A percentile compares a stretch with the other conserved stretches of the same genome.
Conservation (phyloP, 2,329 filamentous ascomycete genomes). For the Sporothrix dimorphospora region DNA sequence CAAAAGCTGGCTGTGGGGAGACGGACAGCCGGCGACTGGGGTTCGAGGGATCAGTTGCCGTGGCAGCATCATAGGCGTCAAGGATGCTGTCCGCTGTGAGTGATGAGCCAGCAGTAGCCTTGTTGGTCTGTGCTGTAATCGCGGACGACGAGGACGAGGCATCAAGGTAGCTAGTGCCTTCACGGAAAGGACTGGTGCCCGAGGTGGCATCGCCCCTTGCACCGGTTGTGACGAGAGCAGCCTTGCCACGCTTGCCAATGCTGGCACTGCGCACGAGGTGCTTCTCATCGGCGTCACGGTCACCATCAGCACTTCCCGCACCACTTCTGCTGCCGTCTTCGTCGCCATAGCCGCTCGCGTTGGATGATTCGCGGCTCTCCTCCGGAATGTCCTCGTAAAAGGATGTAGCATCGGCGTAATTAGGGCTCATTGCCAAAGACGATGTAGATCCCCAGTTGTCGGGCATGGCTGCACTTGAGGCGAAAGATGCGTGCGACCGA, state of each 20-base stretch:
- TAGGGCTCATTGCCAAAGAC: slow-evolving; percentile 50
- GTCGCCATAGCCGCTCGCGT: slow-evolving; percentile 54
- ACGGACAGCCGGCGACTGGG: slow-evolving; percentile 34
- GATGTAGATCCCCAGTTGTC: slow-evolving; percentile 62
- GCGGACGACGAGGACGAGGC: slow-evolving; percentile 52
- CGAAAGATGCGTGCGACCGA: slow-evolving; percentile 65
- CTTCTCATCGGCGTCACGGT: slow-evolving; percentile 57
- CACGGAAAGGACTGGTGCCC: slow-evolving; percentile 45
- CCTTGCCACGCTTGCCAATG: slow-evolving; percentile 62
- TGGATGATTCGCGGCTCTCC: slow-evolving; percentile 46
- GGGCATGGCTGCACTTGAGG: slow-evolving; percentile 73
- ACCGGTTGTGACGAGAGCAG: slow-evolving; percentile 55
- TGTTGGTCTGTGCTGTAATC: slow-evolving; percentile 43
- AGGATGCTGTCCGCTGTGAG: slow-evolving; percentile 53
- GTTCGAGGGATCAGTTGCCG: slow-evolving; percentile 48
- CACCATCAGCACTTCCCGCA: slow-evolving; percentile 47
- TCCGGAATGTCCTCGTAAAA: slow-evolving; percentile 55
- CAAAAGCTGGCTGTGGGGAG: slow-evolving; percentile 36
- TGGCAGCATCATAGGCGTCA: slow-evolving; percentile 55
- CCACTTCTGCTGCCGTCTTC: slow-evolving; percentile 41
- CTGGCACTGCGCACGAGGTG: slow-evolving; percentile 64
- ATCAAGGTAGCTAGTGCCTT: slow-evolving; percentile 53
- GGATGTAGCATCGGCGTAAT: slow-evolving; percentile 50
- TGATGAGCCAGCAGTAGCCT: slow-evolving; percentile 36
- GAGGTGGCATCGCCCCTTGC: slow-evolving; percentile 29